Evolutionary conservation across 2,329 filamentous ascomycete genomes (phyloP).

Genomic region (Pseudopithomyces chartarum): DNA sequence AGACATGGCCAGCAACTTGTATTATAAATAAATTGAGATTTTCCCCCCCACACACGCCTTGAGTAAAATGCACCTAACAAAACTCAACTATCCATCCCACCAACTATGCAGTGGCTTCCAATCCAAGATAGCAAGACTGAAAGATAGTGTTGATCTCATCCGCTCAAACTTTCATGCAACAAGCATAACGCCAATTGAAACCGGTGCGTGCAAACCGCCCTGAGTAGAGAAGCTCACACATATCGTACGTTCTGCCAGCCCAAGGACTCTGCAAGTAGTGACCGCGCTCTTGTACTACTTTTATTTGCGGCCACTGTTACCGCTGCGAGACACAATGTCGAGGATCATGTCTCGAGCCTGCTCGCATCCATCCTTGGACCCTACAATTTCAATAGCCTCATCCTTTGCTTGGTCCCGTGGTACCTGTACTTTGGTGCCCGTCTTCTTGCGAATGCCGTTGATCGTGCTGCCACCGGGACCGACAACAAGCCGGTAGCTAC

Average conservation of each 20-base stretch:
- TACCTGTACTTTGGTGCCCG: slow-evolving; percentile 91
- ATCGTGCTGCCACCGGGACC: slow-evolving; percentile 89
- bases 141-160: too few relatives aligned
- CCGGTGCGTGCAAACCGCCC: not conserved
- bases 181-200: not conserved
- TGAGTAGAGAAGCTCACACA: not conserved
- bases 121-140: too few relatives aligned
- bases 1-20: too few relatives aligned
- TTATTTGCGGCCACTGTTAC: slow-evolving; percentile 28
- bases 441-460: slow-evolving; percentile 89
- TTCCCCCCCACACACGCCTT: too few relatives aligned
- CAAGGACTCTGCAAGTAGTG: not conserved
- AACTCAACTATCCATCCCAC: too few relatives aligned
- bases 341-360: slow-evolving; percentile 88
- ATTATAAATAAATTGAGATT: too few relatives aligned
- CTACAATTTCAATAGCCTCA: slow-evolving; percentile 90
- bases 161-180: too few relatives aligned
- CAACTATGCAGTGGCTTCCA: too few relatives aligned
- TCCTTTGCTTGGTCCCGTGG: slow-evolving; percentile 75
- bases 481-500: slow-evolving; percentile 85
- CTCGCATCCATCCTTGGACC: slow-evolving; percentile 78
- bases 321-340: slow-evolving; percentile 65
- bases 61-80: too few relatives aligned
- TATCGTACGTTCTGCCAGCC: not conserved
- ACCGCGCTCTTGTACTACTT: not conserved